Evolutionary conservation across 768 basidiomycete genomes (phyloP), one percentile per base, ranked within the genome.

Genomic region (Boletus bicolor): DNA sequence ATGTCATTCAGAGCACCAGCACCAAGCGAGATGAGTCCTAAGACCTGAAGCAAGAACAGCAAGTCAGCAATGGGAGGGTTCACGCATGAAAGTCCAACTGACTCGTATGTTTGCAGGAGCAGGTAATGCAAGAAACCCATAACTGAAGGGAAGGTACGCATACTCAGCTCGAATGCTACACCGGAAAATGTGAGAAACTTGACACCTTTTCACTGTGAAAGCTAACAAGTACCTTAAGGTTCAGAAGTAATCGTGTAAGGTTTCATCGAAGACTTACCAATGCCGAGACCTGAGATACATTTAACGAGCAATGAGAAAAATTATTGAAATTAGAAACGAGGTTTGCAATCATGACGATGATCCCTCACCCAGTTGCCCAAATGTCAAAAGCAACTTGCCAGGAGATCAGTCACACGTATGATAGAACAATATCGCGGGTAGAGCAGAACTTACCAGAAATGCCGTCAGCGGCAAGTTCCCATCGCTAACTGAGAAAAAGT

Each of bases 1-100:
- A 81, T 60, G 64, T 87, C 85, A 7, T 81, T 79, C 7, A 74
- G 34, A 38, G 79, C 75, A 2, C 82, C 80, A 19, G 79, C 58
- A n/a, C 71, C 76, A 3, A 87, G 74, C 0, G 83, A 74, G 5
- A 78, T 34, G 21, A 74, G 76, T 1, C 79, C 85, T 17, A 83
- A 51, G 1, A 73, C 32, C 82, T 84, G 57, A 43, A 52, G 30
- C 1, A 46, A 51, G 34, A n/a, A 30, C 24, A 34, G 2, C 9
- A 7, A 7, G 30, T 63, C 45, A 60, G 49, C 1, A 34, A 46
- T 7, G 26, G 41, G n/a, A 44, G 14, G 9, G 2, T 34, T 19
- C 19, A 47, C 11, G 21, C 24, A 41, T 54, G 9, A 15, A 10
- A 55, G 47, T 28, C 7, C 4, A 15, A 68, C 72, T 21, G 34